Evolutionary conservation across 768 basidiomycete genomes (phyloP), one percentile per base, ranked within the genome.

Genomic region (Leccinellum rugosiceps): DNA sequence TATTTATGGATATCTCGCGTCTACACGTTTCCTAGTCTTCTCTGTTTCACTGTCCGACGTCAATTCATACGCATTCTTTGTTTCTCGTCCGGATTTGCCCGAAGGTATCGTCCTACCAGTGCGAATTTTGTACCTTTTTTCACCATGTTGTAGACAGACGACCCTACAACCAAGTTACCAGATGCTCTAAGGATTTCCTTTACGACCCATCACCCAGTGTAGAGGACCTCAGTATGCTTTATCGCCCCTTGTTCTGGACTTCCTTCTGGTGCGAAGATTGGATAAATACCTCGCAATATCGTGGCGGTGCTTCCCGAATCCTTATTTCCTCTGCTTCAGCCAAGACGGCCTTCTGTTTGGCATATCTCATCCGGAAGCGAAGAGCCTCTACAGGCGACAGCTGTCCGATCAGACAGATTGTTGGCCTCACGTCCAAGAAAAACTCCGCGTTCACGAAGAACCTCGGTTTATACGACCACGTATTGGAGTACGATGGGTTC

Each of bases 221-320:
- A 1, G 87, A 88, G 67, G 86, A 87, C 63, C 73, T 87, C 41
- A 82, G 80, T 0, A 88, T 88, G 87, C 78, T 88, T 15, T 88
- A 85, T 60, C 79, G 86, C 0, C 86, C 87, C 0, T 75, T 88
- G 15, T 88, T 87, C 68, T 88, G 87, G 87, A 88, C 87, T 0
- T 79, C 87, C 1, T 88, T 80, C 60, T 88, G 87, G 87, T 86
- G 79, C 60, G 85, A 88, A 67, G 87, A 88, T 65, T 88, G 85
- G 85, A 66, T 88, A 6, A 71, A 78, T 55, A 72, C 77, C 6
- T 75, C 79, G 3, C 62, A 67, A 23, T 88, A 87, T 65, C 76
- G 79, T 9, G 78, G 75, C 1, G 80, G 75, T 6, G 78, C 78
- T 4, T 74, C 73, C 3, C 64, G 67, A 28, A 72, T 88, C 57